phyloP scores from a whole-genome alignment of 139 green algal genomes.

The Chlorella vulgaris region DNA sequence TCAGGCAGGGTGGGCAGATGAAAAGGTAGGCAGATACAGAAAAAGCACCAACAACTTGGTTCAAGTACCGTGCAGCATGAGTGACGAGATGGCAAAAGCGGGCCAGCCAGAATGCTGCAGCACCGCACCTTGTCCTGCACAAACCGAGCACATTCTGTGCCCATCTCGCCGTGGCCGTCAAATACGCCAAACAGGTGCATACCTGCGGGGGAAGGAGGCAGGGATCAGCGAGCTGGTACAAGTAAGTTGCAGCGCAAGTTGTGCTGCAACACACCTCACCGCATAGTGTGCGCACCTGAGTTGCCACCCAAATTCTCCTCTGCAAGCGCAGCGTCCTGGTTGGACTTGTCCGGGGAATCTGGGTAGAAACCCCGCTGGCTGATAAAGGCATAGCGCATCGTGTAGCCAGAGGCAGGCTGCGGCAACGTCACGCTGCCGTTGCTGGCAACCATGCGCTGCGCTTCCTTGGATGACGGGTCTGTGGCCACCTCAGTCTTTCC shows the following conservation, averaged over 20 bases:
- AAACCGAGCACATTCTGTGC: conserved; percentile 77
- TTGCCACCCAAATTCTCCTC: conserved; percentile 68
- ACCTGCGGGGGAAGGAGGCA: background rate
- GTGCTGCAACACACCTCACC: background rate
- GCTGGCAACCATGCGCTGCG: background rate
- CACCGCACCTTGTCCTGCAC: conserved; percentile 70
- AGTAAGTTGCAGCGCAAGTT: background rate
- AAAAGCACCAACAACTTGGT: background rate
- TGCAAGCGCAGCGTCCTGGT: conserved; percentile 87
- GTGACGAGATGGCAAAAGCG: background rate
- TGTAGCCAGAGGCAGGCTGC: background rate
- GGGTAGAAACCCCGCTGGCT: conserved; percentile 92
- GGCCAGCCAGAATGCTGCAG: background rate
- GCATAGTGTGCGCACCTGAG: conserved; percentile 34
- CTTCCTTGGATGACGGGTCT: background rate
- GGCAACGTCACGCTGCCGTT: background rate
- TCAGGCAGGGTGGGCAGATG: background rate
- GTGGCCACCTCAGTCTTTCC: background rate
- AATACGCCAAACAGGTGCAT: conserved; percentile 80
- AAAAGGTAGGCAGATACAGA: background rate
- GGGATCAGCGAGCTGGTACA: background rate
- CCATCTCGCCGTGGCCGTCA: conserved; percentile 86
- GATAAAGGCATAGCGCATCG: conserved; percentile 76
- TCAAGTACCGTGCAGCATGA: background rate
- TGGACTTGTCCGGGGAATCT: conserved; percentile 81